Evolutionary conservation across 2,329 filamentous ascomycete species (phyloP).

Genomic region (Fusarium nisikadoi): DNA sequence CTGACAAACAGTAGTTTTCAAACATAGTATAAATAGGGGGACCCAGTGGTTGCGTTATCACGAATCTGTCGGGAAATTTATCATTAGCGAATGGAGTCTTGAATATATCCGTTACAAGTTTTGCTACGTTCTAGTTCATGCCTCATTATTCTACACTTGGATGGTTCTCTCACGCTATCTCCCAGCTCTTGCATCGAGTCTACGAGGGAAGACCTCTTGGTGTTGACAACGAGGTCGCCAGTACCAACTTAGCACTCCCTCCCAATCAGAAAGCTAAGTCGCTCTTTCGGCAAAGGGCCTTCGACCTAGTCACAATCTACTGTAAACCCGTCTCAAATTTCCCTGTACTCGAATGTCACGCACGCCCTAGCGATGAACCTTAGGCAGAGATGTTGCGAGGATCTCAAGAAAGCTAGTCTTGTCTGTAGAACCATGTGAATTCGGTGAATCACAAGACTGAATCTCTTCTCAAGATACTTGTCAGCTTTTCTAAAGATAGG

Average conservation of each 20-base stretch:
- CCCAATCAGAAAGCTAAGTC: not conserved
- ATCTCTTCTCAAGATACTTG: not conserved
- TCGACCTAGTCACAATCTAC: not conserved
- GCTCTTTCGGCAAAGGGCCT: not conserved
- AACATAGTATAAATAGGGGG: constrained; percentile 9
- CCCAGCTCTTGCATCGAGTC: not conserved
- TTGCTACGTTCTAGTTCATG: not conserved
- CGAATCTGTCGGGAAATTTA: not conserved
- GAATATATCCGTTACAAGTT: not conserved
- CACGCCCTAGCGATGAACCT: not conserved
- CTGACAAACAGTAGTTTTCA: constrained; percentile 25
- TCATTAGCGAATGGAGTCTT: not conserved
- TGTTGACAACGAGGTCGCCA: not conserved
- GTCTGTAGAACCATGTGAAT: not conserved
- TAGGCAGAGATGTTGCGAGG: not conserved
- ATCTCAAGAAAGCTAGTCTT: not conserved
- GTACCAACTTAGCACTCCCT: not conserved
- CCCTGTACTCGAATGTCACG: not conserved
- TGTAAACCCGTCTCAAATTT: not conserved
- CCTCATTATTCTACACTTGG: not conserved
- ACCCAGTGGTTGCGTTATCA: not conserved
- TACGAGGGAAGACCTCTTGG: not conserved
- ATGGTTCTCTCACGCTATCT: not conserved
- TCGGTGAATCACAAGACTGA: not conserved
- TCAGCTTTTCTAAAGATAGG: not conserved